Evolutionary conservation across 441 rosid genomes (phyloP).

Genomic region (Populus hybrid): DNA sequence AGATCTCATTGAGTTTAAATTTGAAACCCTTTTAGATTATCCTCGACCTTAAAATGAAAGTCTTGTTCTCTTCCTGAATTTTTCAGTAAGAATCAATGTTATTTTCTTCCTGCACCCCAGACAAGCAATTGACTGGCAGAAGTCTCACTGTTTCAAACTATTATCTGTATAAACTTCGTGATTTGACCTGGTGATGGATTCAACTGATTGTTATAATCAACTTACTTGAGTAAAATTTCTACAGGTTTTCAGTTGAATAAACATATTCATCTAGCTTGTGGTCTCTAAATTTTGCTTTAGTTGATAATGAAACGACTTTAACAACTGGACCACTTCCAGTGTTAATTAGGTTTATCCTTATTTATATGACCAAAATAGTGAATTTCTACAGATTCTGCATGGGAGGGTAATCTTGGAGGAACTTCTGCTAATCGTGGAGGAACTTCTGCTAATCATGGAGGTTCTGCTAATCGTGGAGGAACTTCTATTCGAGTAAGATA

Average conservation of each 20-base stretch:
- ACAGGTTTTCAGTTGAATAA: neutral
- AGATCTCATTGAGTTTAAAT: no score
- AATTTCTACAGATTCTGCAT: neutral
- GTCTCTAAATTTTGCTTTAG: neutral
- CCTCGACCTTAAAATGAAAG: no score
- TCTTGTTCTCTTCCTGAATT: no score
- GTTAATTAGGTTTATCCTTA: neutral
- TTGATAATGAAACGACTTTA: neutral
- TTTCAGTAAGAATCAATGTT: no score
- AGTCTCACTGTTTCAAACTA: neutral
- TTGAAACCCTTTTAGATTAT: no score
- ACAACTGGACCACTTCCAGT: neutral
- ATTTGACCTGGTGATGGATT: neutral
- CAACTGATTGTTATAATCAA: neutral
- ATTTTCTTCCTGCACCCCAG: no score
- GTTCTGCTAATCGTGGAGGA: no score
- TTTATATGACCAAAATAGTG: neutral
- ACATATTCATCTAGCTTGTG: neutral
- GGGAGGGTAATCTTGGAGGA: neutral
- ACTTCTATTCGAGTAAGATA: no score
- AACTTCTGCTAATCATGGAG: neutral
- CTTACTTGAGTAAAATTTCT: neutral
- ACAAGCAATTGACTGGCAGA: neutral
- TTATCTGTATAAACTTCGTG: neutral
- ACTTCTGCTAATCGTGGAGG: no score